These are phyloP conservation scores for Cyberlindnera americana DNA, from an alignment of 805 yeast species.

Conservation along the genomic window DNA sequence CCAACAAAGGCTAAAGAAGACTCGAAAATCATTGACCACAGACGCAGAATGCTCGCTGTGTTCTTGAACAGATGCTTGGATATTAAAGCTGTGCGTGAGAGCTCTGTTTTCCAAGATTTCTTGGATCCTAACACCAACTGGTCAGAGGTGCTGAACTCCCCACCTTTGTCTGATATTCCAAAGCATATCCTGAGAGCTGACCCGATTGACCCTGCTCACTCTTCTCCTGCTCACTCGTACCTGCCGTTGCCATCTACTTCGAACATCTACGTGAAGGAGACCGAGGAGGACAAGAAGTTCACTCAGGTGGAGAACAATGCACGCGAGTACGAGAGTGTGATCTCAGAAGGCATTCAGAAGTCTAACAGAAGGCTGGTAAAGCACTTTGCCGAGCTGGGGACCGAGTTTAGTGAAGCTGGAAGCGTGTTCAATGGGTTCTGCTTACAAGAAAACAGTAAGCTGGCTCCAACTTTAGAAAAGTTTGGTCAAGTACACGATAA, in stretches of 20 bases:
- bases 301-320: conserved; percentile 40
- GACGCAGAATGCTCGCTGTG: conserved; percentile 73
- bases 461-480: conserved; percentile 61
- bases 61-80: conserved; percentile 76
- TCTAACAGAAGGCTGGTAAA: conserved; percentile 52
- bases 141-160: conserved; percentile 66
- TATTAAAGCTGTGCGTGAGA: conserved; percentile 53
- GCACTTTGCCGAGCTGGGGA: conserved; percentile 48
- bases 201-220: conserved; percentile 55
- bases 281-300: conserved; percentile 39
- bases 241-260: conserved; percentile 56
- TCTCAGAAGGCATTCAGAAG: conserved; percentile 49
- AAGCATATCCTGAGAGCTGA: conserved; percentile 52
- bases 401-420: conserved; percentile 71
- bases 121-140: conserved; percentile 89
- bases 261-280: conserved; percentile 21
- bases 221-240: conserved; percentile 56
- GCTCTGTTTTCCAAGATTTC: conserved; percentile 69
- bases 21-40: conserved; percentile 52
- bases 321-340: conserved; percentile 43
- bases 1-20: conserved; percentile 42
- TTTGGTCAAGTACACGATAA: conserved; percentile 85
- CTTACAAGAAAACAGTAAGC: conserved; percentile 38
- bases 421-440: conserved; percentile 58
- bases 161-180: conserved; percentile 53